phyloP scores from a whole-genome alignment of 805 yeast species.

The Starmera dryadoides region DNA sequence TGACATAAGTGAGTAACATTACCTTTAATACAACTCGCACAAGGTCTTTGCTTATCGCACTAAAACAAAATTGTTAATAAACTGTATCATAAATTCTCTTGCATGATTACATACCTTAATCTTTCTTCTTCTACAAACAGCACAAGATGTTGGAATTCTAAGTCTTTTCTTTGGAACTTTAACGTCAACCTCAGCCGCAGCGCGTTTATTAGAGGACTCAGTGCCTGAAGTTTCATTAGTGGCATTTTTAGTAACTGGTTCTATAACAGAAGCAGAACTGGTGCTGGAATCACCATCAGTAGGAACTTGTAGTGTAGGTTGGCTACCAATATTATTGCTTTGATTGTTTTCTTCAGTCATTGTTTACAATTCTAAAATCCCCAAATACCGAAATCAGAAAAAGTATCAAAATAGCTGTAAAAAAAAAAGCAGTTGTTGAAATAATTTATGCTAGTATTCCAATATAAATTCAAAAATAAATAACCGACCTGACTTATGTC shows the following conservation, averaged over 20 bases:
- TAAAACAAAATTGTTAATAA: constrained; percentile 2
- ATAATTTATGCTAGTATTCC: no score
- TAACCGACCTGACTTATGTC: no score
- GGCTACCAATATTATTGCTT: neutral
- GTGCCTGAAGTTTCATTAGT: no score
- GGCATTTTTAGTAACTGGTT: no score
- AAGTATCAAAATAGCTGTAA: no score
- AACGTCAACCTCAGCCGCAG: neutral
- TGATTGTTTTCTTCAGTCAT: neutral
- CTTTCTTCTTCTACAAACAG: constrained; percentile 41
- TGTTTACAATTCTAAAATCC: no score
- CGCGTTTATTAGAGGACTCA: no score
- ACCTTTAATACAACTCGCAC: constrained; percentile 47
- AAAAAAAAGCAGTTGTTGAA: no score
- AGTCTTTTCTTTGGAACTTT: constrained; percentile 27
- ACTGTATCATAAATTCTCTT: neutral
- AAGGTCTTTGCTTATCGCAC: constrained; percentile 44
- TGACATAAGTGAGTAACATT: constrained; percentile 51
- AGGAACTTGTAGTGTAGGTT: neutral
- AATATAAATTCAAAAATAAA: no score
- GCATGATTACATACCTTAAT: constrained; percentile 22
- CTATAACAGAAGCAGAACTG: no score
- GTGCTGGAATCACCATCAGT: neutral
- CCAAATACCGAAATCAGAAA: no score
- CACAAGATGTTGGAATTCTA: constrained; percentile 39